These are phyloP conservation scores for Lentinula guzmanii DNA, from an alignment of 768 basidiomycete species.

Conservation along the genomic window DNA sequence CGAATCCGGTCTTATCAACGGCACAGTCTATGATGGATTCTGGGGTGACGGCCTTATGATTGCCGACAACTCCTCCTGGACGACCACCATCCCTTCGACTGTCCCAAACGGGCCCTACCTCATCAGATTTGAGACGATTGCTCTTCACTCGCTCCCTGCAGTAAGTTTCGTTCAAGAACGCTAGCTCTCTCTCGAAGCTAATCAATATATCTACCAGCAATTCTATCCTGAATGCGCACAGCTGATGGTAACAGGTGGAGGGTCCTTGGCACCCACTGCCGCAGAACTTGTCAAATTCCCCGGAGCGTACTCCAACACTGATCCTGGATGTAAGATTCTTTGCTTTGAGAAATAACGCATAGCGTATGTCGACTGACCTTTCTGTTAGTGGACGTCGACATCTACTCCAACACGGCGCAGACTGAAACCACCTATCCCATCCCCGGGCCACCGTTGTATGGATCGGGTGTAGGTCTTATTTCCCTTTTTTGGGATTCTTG, in stretches of 20 bases:
- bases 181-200: background rate
- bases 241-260: constrained; percentile 34
- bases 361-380: background rate
- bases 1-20: constrained; percentile 37
- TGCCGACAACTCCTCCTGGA: constrained; percentile 37
- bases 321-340: constrained; percentile 33
- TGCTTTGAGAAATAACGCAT: constrained; percentile 16
- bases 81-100: constrained; percentile 35
- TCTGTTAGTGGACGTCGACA: constrained; percentile 21
- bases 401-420: constrained; percentile 32
- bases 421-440: constrained; percentile 36
- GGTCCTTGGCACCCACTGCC: constrained; percentile 29
- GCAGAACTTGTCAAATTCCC: constrained; percentile 43
- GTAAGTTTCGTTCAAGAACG: constrained; percentile 18
- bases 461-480: background rate
- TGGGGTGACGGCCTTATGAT: constrained; percentile 44
- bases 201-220: constrained; percentile 29
- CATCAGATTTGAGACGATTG: constrained; percentile 46
- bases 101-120: constrained; percentile 39
- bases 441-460: constrained; percentile 38
- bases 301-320: constrained; percentile 36
- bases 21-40: constrained; percentile 30
- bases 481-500: background rate
- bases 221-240: constrained; percentile 63
- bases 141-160: constrained; percentile 46